Conservation (phyloP, 768 basidiomycete genomes). For the Daedaleopsis sinensis region DNA sequence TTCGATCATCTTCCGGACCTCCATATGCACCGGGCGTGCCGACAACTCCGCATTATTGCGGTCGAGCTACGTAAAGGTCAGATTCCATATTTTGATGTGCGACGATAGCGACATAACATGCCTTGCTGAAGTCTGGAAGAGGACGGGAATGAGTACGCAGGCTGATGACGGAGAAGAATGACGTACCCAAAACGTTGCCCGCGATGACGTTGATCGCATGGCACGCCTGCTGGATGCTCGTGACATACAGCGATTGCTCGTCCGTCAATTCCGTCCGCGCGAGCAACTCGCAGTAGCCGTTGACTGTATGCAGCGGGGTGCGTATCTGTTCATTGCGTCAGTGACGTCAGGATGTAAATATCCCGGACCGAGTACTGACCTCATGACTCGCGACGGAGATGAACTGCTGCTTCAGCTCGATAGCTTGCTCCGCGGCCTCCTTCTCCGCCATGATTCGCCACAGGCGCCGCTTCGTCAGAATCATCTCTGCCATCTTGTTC, state of each 20-base stretch:
- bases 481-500: constrained; percentile 34
- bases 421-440: constrained; percentile 34
- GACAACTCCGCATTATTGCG: constrained; percentile 31
- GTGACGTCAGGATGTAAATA: no score
- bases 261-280: constrained; percentile 28
- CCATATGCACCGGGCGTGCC: constrained; percentile 30
- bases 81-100: background rate
- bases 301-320: constrained; percentile 34
- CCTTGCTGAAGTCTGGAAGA: constrained; percentile 33
- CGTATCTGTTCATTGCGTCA: constrained; percentile 20
- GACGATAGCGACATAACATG: constrained; percentile 3
- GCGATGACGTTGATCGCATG: constrained; percentile 35
- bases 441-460: constrained; percentile 37
- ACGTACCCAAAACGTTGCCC: constrained; percentile 32
- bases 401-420: constrained; percentile 34
- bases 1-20: constrained; percentile 32
- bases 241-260: constrained; percentile 30
- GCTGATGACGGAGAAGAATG: background rate
- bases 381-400: constrained; percentile 35
- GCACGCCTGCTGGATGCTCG: constrained; percentile 34
- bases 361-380: no score
- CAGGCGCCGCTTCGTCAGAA: constrained; percentile 29
- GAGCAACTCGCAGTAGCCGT: constrained; percentile 33
- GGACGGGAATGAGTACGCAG: background rate
- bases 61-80: constrained; percentile 22